Percentiles rank a stretch among this genome's conserved stretches.
These are phyloP conservation scores for Daldinia sp. DNA, from an alignment of 2,329 filamentous ascomycete genomes.

Conservation along the genomic window DNA sequence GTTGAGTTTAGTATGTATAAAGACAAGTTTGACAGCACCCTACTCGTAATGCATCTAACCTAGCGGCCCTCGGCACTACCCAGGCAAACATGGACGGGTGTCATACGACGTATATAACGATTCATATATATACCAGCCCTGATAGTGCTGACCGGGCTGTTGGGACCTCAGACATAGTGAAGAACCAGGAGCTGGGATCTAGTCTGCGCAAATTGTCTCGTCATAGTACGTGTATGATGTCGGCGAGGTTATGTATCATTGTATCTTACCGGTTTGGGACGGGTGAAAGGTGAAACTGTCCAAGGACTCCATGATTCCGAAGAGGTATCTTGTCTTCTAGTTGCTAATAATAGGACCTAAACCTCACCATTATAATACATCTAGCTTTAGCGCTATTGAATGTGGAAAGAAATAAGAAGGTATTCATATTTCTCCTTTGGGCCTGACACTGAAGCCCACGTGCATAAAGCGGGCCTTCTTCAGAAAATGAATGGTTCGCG, in stretches of 20 bases:
- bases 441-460: conserved; percentile 6
- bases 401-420: conserved; percentile 5
- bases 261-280: not conserved
- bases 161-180: not conserved
- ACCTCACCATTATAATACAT: not conserved
- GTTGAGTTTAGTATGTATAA: not conserved
- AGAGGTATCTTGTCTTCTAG: not conserved
- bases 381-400: not conserved
- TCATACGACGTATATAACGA: not conserved
- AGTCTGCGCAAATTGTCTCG: not conserved
- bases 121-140: not conserved
- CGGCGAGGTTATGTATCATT: not conserved
- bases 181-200: not conserved
- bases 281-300: not conserved
- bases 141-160: not conserved
- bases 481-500: conserved; percentile 25
- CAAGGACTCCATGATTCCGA: not conserved
- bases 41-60: not conserved
- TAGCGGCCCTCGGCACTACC: not conserved
- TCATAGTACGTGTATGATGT: not conserved
- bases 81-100: not conserved
- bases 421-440: not conserved
- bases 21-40: not conserved
- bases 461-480: conserved; percentile 18
- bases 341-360: not conserved